Evolutionary conservation across 1,284 basidiomycete genomes (phyloP).

Genomic region (Pseudozyma sp.): DNA sequence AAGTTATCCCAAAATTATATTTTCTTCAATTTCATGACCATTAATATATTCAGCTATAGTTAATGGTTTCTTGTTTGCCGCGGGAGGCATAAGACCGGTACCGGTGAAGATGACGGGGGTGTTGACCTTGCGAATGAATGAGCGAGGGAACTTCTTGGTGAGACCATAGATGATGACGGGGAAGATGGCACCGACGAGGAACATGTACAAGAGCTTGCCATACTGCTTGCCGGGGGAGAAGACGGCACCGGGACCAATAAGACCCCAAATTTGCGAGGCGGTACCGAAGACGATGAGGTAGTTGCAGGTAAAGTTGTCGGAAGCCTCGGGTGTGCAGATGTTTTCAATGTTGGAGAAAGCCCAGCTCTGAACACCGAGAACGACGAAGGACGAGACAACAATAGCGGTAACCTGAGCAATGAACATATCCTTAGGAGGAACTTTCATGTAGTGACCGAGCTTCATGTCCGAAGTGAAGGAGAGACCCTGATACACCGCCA

Average conservation of each 20-base stretch:
- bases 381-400: constrained; percentile 75
- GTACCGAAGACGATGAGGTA: constrained; percentile 57
- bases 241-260: constrained; percentile 70
- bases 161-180: constrained; percentile 61
- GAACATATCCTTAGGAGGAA: constrained; percentile 73
- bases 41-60: too few relatives aligned
- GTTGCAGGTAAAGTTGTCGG: constrained; percentile 66
- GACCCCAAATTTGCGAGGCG: constrained; percentile 67
- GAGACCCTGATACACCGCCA: constrained; percentile 75
- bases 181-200: constrained; percentile 58
- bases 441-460: constrained; percentile 74
- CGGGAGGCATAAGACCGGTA: constrained; percentile 66
- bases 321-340: constrained; percentile 73
- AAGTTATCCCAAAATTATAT: too few relatives aligned
- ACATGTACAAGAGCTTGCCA: constrained; percentile 56
- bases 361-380: constrained; percentile 74
- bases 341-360: constrained; percentile 80
- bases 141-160: constrained; percentile 53
- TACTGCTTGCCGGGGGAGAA: constrained; percentile 60
- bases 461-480: constrained; percentile 75
- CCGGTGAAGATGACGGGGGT: constrained; percentile 63
- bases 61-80: too few relatives aligned
- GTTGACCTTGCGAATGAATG: constrained; percentile 55
- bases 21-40: too few relatives aligned
- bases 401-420: constrained; percentile 77